Evolutionary conservation across 148 eudicot genomes (phyloP), one percentile per base, ranked within the genome.

Genomic region (Agrostemma githago): DNA sequence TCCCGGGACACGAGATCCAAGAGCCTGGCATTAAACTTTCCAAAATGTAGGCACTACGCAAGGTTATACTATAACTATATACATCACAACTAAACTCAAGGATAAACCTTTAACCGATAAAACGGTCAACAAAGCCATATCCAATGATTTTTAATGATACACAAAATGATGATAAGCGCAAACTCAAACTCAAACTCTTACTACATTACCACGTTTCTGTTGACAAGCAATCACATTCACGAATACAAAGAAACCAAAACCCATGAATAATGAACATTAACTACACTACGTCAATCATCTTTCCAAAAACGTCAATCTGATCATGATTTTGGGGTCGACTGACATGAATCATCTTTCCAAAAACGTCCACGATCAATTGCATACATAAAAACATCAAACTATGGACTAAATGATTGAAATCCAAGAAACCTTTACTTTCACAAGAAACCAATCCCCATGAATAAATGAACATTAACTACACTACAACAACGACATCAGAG

Each of bases 371-470:
- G 4, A 51, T 51, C 56, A 51, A 51, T 51, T 51, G 56, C 56
- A 51, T 51, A 51, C 56, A 51, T 51, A 51, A 51, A 51, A 51
- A 51, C 56, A 48, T 48, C 4, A 26, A 51, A 51, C 1, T 6
- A 73, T 1, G 10, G 57, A 76, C 39, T 91, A 91, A 3, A 91
- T 93, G 5, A 91, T 83, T n/a, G 91, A 11, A 63, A 42, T 15
- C 1, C 3, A 17, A 19, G 46, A 46, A 39, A 66, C 4, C 6
- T n/a, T 17, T 26, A 26, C 34, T 26, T 26, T 26, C 34, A 26
- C 34, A 26, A 26, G 34, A 26, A 26, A 26, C 34, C 34, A 26
- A 26, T 26, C 34, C 34, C 34, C 41, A 48, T 48, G 12, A 48
- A 48, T 48, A 48, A 51, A 10, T 51, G 56, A 6, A 51, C 56